Conservation (phyloP, 495 filamentous ascomycete genomes). For the Hypoxylon trugodes region DNA sequence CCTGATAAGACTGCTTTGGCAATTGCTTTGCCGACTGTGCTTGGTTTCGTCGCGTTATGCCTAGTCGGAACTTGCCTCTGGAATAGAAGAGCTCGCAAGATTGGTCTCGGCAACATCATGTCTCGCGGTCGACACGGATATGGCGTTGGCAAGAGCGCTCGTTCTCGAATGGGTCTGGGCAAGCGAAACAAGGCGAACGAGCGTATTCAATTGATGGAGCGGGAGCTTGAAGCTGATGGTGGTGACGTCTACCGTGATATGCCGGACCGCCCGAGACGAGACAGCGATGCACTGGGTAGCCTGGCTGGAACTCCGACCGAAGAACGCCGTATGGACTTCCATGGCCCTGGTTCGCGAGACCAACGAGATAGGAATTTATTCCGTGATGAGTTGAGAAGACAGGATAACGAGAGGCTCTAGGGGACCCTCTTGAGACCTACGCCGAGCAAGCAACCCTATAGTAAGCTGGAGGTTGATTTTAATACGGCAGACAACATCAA, state of each 20-base stretch:
- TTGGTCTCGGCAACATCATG: conserved; percentile 53
- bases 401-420: conserved; percentile 40
- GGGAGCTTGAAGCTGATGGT: conserved; percentile 38
- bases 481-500: neutral
- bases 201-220: conserved; percentile 51
- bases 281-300: conserved; percentile 52
- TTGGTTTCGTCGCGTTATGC: conserved; percentile 47
- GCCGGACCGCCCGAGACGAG: conserved; percentile 42
- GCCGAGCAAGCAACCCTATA: neutral
- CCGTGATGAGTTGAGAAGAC: conserved; percentile 48
- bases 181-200: conserved; percentile 41
- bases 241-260: conserved; percentile 43
- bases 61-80: conserved; percentile 47
- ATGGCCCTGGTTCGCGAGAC: conserved; percentile 21
- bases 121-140: conserved; percentile 46
- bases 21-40: conserved; percentile 52
- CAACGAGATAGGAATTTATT: conserved; percentile 42
- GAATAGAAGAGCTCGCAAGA: conserved; percentile 48
- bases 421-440: neutral
- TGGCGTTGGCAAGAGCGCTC: conserved; percentile 46
- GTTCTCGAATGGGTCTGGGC: conserved; percentile 38
- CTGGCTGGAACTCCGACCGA: conserved; percentile 49
- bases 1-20: conserved; percentile 43
- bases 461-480: neutral
- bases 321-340: conserved; percentile 45